Conservation (phyloP, 768 basidiomycete species). For the Phallus indusiatus region DNA sequence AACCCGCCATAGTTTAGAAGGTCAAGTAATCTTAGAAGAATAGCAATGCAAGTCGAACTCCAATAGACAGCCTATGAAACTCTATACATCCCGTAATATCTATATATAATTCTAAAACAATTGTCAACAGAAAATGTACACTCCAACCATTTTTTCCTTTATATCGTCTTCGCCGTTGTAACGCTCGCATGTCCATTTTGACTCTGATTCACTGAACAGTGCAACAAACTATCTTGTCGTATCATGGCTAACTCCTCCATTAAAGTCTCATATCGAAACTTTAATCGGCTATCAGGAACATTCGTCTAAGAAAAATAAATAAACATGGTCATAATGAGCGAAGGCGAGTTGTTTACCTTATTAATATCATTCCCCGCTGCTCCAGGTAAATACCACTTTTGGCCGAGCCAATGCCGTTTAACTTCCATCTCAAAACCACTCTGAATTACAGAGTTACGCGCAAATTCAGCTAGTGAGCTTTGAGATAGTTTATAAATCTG, state of each 20-base stretch:
- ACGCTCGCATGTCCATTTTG: no score
- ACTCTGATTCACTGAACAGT: neutral
- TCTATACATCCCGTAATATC: no score
- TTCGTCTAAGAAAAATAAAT: constrained; percentile 61
- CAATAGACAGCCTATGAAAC: no score
- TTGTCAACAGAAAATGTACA: no score
- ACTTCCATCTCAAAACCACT: constrained; percentile 98
- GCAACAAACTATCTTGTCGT: constrained; percentile 10
- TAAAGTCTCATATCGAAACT: constrained; percentile 86
- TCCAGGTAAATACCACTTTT: constrained; percentile 89
- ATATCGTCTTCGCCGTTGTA: no score
- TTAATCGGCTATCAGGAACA: constrained; percentile 83
- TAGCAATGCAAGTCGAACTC: no score
- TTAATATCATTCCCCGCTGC: constrained; percentile 92
- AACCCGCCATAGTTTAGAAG: no score
- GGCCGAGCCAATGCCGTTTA: constrained; percentile 92
- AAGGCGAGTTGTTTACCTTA: constrained; percentile 47
- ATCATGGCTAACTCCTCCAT: constrained; percentile 77
- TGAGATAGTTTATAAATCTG: constrained; percentile 96
- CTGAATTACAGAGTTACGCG: constrained; percentile 95
- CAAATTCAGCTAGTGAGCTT: constrained; percentile 89
- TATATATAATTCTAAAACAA: no score
- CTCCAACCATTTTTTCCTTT: no score
- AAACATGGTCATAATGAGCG: neutral
- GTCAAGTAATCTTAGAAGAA: no score